These are phyloP conservation scores for Prinsepia uniflora DNA, from an alignment of 306 rosid genomes.

Conservation along the genomic window DNA sequence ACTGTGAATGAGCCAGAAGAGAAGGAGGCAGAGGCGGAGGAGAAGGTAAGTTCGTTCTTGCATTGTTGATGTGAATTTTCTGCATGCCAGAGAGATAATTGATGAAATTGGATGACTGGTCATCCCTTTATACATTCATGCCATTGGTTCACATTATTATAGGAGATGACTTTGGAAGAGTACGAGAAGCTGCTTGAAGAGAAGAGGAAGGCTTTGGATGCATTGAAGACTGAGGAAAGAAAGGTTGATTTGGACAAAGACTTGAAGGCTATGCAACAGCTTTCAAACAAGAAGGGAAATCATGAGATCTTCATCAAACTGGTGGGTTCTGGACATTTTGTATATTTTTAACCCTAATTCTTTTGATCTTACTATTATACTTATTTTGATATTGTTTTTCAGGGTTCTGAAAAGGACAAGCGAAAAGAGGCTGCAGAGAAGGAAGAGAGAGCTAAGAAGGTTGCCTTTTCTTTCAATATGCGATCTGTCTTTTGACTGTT, in stretches of 20 bases:
- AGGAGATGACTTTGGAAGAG: slow-evolving; percentile 98
- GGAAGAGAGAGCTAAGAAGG: slow-evolving; percentile 93
- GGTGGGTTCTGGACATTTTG: slow-evolving; percentile 32
- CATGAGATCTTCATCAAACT: slow-evolving; percentile 73
- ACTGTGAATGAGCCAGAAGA: slow-evolving; percentile 60
- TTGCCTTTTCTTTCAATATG: not conserved
- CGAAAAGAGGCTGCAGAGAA: slow-evolving; percentile 77
- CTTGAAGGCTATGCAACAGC: slow-evolving; percentile 73
- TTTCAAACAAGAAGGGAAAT: slow-evolving; percentile 71
- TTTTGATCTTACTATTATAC: not conserved
- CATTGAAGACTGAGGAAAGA: slow-evolving; percentile 64
- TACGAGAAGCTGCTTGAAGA: slow-evolving; percentile 84
- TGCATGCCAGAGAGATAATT: not conserved
- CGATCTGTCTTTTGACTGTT: not conserved
- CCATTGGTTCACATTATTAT: not conserved
- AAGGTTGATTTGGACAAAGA: slow-evolving; percentile 70
- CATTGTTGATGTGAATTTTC: not conserved
- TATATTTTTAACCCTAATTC: not conserved
- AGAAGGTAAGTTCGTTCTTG: slow-evolving; percentile 46
- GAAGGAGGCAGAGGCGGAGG: slow-evolving; percentile 82
- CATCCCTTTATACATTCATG: too few relatives aligned
- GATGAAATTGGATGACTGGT: not conserved
- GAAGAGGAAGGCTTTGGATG: slow-evolving; percentile 69
- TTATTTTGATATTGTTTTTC: not conserved
- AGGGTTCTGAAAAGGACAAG: slow-evolving; percentile 94